Percentiles rank a stretch among this genome's conserved stretches.
Evolutionary conservation across 805 yeast species (phyloP).

Genomic region (Monosporozyma unispora): DNA sequence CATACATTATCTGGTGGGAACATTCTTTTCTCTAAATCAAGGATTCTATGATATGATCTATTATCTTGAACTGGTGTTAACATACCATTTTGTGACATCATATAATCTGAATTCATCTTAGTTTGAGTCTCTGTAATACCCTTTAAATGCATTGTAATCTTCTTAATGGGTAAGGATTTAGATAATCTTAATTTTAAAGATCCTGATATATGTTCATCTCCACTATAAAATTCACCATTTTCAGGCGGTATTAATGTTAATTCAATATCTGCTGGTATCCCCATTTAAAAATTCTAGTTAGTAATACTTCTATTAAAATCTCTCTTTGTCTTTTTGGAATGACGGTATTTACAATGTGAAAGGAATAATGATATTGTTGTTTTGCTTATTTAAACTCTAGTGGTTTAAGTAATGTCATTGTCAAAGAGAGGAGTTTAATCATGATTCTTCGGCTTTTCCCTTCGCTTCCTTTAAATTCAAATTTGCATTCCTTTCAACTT

Average conservation of each 20-base stretch:
- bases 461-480: neutral
- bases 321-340: too few species aligned
- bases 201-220: constrained; percentile 24
- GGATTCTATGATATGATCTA: constrained; percentile 19
- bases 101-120: constrained; percentile 15
- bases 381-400: too few species aligned
- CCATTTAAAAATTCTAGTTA: too few species aligned
- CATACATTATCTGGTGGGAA: constrained; percentile 30
- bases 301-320: too few species aligned
- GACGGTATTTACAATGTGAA: too few species aligned
- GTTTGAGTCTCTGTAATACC: constrained; percentile 25
- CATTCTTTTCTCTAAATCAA: constrained; percentile 16
- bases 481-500: too few species aligned
- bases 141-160: constrained; percentile 47
- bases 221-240: constrained; percentile 25
- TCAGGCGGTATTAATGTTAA: constrained; percentile 18
- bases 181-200: constrained; percentile 16
- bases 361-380: too few species aligned
- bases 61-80: constrained; percentile 23
- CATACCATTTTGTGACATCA: constrained; percentile 18
- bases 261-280: constrained; percentile 13
- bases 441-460: neutral
- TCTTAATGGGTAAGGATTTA: constrained; percentile 22
- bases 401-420: neutral
- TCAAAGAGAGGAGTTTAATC: too few species aligned